phyloP scores from a whole-genome alignment of 139 green algal genomes.

The Pleodorina starrii region DNA sequence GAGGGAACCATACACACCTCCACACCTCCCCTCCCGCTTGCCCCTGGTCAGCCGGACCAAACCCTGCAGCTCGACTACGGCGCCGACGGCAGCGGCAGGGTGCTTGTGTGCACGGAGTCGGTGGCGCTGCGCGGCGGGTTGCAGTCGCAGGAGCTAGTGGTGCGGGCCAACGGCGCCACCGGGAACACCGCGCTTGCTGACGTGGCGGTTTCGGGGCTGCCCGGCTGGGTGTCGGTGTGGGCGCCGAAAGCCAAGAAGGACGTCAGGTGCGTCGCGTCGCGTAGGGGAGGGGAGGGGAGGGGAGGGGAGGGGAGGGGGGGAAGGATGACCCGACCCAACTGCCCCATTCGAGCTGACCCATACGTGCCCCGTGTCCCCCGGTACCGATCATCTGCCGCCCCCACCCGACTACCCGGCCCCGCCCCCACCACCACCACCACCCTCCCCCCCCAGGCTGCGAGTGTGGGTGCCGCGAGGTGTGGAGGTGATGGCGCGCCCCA shows the following conservation, averaged over 20 bases:
- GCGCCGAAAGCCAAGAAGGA: conserved; percentile 46
- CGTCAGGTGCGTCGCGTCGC: conserved; percentile 52
- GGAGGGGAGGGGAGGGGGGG: too few species aligned
- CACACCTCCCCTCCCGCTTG: neutral
- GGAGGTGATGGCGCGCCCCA: conserved; percentile 89
- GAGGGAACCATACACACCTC: too few species aligned
- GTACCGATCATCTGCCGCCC: too few species aligned
- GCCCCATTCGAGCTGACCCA: too few species aligned
- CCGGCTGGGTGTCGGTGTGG: conserved; percentile 59
- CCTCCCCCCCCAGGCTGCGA: conserved; percentile 50
- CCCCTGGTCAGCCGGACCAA: conserved; percentile 17
- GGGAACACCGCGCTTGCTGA: conserved; percentile 65
- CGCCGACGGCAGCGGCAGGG: conserved; percentile 14
- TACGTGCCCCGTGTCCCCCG: too few species aligned
- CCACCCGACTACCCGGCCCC: too few species aligned
- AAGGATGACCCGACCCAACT: too few species aligned
- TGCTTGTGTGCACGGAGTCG: conserved; percentile 56
- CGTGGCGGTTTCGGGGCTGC: conserved; percentile 81
- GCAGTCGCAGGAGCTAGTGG: conserved; percentile 52
- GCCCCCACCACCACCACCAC: too few species aligned
- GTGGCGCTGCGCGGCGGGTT: conserved; percentile 79
- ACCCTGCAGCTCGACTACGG: conserved; percentile 26
- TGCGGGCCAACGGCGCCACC: conserved; percentile 18
- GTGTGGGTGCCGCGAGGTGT: conserved; percentile 88
- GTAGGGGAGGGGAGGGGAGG: too few species aligned